Conservation (phyloP, 2,329 filamentous ascomycete genomes). For the Exophiala mesophila region DNA sequence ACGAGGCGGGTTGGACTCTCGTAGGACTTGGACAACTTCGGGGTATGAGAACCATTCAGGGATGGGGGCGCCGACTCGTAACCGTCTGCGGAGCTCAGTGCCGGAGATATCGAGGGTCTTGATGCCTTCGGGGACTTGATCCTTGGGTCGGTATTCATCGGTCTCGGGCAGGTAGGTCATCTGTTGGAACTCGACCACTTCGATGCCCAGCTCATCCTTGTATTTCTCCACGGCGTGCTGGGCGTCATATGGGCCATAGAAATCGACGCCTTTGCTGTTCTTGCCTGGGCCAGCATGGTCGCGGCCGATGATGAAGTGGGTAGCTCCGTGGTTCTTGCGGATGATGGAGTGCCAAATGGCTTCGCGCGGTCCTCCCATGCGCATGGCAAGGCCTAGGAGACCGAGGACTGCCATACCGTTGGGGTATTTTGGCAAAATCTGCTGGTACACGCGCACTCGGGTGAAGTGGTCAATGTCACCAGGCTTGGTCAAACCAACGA, state of each 20-base stretch:
- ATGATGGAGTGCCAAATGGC: slow-evolving; percentile 99
- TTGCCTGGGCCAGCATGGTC: slow-evolving; percentile 97
- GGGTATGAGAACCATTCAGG: slow-evolving; percentile 99
- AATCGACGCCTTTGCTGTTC: slow-evolving; percentile 94
- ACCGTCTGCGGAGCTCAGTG: slow-evolving; percentile 84
- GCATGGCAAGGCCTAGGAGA: slow-evolving; percentile 93
- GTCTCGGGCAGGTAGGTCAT: slow-evolving; percentile 98
- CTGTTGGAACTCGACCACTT: slow-evolving; percentile 99
- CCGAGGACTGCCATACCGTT: slow-evolving; percentile 98
- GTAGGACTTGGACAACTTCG: slow-evolving; percentile 92
- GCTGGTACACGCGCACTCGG: slow-evolving; percentile 97
- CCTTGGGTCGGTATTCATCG: slow-evolving; percentile 91
- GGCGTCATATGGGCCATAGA: slow-evolving; percentile 97
- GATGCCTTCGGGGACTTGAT: slow-evolving; percentile 77
- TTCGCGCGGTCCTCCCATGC: slow-evolving; percentile 97
- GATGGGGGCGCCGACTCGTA: slow-evolving; percentile 88
- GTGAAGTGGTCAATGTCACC: slow-evolving; percentile 99
- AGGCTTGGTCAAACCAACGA: slow-evolving; percentile 96
- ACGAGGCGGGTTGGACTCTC: slow-evolving; percentile 91
- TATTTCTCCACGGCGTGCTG: slow-evolving; percentile 96
- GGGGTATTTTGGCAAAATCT: slow-evolving; percentile 90
- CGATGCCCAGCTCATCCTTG: slow-evolving; percentile 91
- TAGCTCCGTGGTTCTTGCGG: slow-evolving; percentile 98
- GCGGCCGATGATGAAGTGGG: slow-evolving; percentile 98
- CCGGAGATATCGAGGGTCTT: slow-evolving; percentile 85